These are phyloP conservation scores for Secale cereale DNA, from an alignment of 176 grass and related monocot species.

Conservation along the genomic window DNA sequence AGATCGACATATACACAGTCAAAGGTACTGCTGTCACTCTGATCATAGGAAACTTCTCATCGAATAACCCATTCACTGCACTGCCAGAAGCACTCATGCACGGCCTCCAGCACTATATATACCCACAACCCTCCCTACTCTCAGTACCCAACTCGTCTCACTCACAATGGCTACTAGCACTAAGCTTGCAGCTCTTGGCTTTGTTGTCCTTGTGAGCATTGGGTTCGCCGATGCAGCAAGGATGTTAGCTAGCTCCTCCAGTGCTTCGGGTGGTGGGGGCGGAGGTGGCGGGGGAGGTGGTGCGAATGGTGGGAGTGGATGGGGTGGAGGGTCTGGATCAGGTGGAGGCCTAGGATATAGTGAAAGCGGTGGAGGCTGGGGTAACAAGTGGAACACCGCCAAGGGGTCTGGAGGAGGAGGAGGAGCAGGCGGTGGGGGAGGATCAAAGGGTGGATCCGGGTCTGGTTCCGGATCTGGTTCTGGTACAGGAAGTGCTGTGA, in stretches of 20 bases:
- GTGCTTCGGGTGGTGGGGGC: neutral
- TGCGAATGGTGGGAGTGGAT: neutral
- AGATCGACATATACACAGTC: neutral
- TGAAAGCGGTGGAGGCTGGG: neutral
- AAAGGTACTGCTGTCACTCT: neutral
- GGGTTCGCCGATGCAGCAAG: slow-evolving; percentile 35
- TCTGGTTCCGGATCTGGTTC: slow-evolving; percentile 4
- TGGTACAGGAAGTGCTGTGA: neutral
- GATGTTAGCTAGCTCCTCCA: neutral
- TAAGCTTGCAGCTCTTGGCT: slow-evolving; percentile 32
- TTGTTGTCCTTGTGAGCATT: slow-evolving; percentile 28
- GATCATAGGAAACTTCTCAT: slow-evolving; percentile 9
- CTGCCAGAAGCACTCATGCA: neutral
- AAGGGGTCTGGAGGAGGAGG: slow-evolving; percentile 8
- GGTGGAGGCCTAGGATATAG: neutral
- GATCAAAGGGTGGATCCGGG: neutral
- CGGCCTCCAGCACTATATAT: slow-evolving; percentile 34
- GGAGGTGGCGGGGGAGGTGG: slow-evolving; percentile 12
- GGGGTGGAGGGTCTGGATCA: neutral
- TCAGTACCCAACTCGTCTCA: slow-evolving; percentile 6
- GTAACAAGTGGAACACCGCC: neutral
- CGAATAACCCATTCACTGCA: neutral
- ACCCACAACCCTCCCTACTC: neutral
- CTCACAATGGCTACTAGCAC: neutral
- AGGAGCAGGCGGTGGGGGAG: slow-evolving; percentile 14